These are phyloP conservation scores for Kodamaea kakaduensis DNA, from an alignment of 805 yeast species.

Conservation along the genomic window DNA sequence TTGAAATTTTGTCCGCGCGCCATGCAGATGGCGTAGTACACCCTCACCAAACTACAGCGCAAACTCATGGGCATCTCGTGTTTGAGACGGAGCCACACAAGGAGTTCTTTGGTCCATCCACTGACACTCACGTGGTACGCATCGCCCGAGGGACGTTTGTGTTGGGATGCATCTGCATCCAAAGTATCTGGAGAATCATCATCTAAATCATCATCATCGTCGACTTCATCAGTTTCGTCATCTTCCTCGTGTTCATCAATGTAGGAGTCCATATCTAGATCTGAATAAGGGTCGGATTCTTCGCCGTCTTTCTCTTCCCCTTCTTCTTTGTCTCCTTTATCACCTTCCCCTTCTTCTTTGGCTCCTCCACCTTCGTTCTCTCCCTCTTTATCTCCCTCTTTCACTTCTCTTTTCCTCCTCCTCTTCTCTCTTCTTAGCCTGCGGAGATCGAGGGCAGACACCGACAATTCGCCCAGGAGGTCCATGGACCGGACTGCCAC, in stretches of 20 bases:
- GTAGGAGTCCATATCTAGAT: conserved; percentile 30
- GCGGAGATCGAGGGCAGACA: conserved; percentile 63
- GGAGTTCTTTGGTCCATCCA: conserved; percentile 85
- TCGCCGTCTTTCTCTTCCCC: conserved; percentile 1
- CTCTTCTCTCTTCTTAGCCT: conserved; percentile 20
- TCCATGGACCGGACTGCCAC: conserved; percentile 74
- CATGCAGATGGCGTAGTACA: conserved; percentile 67
- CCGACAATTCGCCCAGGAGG: conserved; percentile 62
- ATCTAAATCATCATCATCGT: conserved; percentile 27
- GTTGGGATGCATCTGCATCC: conserved; percentile 43
- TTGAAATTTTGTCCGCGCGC: conserved; percentile 68
- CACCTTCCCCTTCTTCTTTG: conserved; percentile 1
- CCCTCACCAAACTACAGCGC: conserved; percentile 58
- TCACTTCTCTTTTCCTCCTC: conserved; percentile 1
- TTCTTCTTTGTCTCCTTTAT: conserved; percentile 1
- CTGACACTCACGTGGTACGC: conserved; percentile 72
- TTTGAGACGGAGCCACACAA: conserved; percentile 73
- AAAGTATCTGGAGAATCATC: conserved; percentile 34
- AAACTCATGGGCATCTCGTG: conserved; percentile 69
- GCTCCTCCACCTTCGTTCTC: not conserved
- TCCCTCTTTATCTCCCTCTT: not conserved
- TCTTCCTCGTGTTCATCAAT: conserved; percentile 4
- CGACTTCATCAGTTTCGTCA: conserved; percentile 3
- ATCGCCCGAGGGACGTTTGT: conserved; percentile 53
- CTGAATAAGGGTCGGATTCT: conserved; percentile 16